These are phyloP conservation scores for Monotropa hypopitys DNA, from an alignment of 179 eudicot species.

Conservation along the genomic window DNA sequence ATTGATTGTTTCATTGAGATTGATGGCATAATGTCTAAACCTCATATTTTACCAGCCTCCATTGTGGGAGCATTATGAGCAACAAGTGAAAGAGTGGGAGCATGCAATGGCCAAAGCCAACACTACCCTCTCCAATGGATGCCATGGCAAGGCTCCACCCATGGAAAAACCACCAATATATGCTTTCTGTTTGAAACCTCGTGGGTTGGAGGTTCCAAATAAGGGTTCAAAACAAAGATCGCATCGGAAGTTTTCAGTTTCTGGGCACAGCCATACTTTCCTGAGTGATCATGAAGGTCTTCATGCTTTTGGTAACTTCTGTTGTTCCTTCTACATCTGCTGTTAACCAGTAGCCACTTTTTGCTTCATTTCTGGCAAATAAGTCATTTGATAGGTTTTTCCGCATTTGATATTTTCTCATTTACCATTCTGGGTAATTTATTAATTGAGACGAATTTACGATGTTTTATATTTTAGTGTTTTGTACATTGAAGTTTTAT, in stretches of 20 bases:
- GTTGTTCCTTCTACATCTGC: not conserved
- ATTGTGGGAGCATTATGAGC: conserved; percentile 75
- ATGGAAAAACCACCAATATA: conserved; percentile 75
- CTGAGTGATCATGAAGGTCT: conserved; percentile 40
- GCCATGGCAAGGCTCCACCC: conserved; percentile 35
- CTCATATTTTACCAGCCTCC: conserved; percentile 57
- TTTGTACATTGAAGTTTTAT: not conserved
- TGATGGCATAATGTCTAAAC: not conserved
- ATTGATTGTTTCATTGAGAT: not conserved
- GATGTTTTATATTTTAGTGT: not conserved
- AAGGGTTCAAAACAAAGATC: conserved; percentile 82
- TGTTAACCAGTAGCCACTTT: not conserved
- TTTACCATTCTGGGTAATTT: not conserved
- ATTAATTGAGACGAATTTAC: not conserved
- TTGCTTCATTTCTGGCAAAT: not conserved
- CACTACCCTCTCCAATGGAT: conserved; percentile 26
- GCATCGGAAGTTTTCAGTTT: conserved; percentile 49
- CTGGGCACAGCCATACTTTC: conserved; percentile 30
- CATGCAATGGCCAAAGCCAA: conserved; percentile 32
- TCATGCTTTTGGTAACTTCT: conserved; percentile 40
- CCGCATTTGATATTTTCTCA: not conserved
- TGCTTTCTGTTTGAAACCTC: conserved; percentile 88
- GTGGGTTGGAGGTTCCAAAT: conserved; percentile 73
- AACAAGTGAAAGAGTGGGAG: conserved; percentile 79
- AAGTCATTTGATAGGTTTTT: not conserved